phyloP scores from a whole-genome alignment of 352 stramenopile species.

The Globisporangium cylindrosporum region DNA sequence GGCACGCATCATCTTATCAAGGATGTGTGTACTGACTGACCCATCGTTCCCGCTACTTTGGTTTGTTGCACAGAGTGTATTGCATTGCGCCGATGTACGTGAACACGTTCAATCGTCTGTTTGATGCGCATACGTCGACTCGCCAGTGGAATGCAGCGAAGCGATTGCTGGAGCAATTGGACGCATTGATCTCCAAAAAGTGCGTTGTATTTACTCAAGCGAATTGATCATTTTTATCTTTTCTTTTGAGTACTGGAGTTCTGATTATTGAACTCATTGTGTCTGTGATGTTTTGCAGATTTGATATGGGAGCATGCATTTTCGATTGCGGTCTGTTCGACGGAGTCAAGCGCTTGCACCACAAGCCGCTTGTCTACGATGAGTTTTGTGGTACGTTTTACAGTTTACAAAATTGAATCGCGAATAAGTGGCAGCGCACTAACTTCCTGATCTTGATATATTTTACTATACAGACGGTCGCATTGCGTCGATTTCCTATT shows the following conservation, averaged over 20 bases:
- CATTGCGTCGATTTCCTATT: conserved; percentile 80
- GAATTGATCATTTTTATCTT: not conserved
- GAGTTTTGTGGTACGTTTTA: conserved; percentile 74
- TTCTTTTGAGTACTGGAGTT: not conserved
- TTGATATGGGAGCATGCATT: conserved; percentile 75
- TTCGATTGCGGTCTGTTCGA: conserved; percentile 88
- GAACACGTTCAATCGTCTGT: conserved; percentile 73
- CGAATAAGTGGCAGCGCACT: not conserved
- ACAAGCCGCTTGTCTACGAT: conserved; percentile 80
- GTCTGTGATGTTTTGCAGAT: conserved; percentile 30
- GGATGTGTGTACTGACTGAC: conserved; percentile 6
- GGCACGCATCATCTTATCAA: no score
- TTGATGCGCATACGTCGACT: conserved; percentile 53
- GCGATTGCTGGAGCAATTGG: conserved; percentile 70
- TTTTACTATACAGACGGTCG: conserved; percentile 48
- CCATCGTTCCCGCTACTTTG: not conserved
- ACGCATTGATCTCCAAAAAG: conserved; percentile 62
- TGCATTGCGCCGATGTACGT: conserved; percentile 77
- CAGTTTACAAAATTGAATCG: conserved; percentile 1
- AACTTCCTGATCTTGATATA: not conserved
- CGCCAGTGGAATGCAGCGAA: conserved; percentile 70
- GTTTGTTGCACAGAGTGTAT: conserved; percentile 47
- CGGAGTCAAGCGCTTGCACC: conserved; percentile 74
- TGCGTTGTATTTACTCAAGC: conserved; percentile 14
- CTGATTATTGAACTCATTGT: conserved; percentile 3